Evolutionary conservation across 2,329 filamentous ascomycete genomes (phyloP), one percentile per base, ranked within the genome.

Genomic region (Apiospora malaysiana): DNA sequence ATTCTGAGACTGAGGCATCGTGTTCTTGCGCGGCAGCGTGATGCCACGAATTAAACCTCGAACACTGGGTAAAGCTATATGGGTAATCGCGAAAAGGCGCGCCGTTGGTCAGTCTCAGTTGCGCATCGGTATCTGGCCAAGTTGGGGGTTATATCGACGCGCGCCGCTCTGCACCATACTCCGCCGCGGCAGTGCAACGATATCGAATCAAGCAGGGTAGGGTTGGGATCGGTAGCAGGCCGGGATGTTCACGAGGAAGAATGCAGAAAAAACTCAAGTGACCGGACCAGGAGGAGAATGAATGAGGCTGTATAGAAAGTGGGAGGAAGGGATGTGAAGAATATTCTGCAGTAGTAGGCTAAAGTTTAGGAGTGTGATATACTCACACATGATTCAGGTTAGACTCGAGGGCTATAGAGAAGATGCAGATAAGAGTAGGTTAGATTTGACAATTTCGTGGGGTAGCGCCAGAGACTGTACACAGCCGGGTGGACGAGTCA

Each of bases 1-100:
- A 75, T 79, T 79, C 21, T 40, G 43, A 21, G 42, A 16, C 42
- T 45, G 51, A 40, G 56, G 32, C 56, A 63, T 63, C 2, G 56
- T 63, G 32, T n/a, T n/a, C 32, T 63, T 63, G 27, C 56, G 56
- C 18, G 56, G 56, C 27, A 63, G 18, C 18, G 56, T 63, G 56
- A 63, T 63, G 27, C 32, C 27, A 72, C 77, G 78, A 66, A 79
- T 45, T 68, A 72, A 65, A 32, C 68, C 66, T 63, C 74, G 74
- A 45, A 78, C 74, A 74, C 76, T 78, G 14, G 77, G 78, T 63
- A 63, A 63, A 40, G 66, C 43, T 68, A 68, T 45, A 32, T 14
- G n/a, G 42, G n/a, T 23, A 8, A 43, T 42, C 23, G 14, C 25
- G 67, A 49, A 9, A 21, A 40, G 21, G 37, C 67, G 47, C 46